Evolutionary conservation across 2,329 filamentous ascomycete species (phyloP).

Genomic region (Aspergillus nomiae): DNA sequence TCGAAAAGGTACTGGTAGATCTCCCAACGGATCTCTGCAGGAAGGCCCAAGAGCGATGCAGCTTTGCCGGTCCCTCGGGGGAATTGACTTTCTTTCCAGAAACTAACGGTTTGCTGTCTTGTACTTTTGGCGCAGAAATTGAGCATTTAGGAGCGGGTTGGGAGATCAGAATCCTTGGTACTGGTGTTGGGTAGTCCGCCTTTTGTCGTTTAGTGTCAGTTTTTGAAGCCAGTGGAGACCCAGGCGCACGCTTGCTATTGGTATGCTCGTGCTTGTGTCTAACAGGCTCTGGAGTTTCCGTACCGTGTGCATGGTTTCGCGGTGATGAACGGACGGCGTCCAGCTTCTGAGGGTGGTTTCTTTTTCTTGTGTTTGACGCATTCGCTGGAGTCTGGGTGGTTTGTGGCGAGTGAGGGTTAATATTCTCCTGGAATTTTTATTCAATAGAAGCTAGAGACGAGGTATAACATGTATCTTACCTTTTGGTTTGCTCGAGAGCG

Average conservation of each 20-base stretch:
- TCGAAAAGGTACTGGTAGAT: constrained; percentile 68
- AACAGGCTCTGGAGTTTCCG: not conserved
- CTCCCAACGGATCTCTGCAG: constrained; percentile 68
- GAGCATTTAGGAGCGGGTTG: not conserved
- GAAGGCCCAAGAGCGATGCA: constrained; percentile 67
- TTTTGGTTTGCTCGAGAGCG: not conserved
- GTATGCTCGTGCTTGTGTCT: not conserved
- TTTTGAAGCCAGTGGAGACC: not conserved
- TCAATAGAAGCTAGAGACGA: not conserved
- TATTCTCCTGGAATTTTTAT: not conserved
- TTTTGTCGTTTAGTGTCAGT: not conserved
- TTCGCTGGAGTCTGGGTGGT: not conserved
- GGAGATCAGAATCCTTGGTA: not conserved
- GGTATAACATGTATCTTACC: not conserved
- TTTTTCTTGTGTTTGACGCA: not conserved
- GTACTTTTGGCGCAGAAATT: not conserved
- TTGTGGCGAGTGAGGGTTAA: not conserved
- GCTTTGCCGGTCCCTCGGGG: not conserved
- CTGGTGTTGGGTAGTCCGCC: not conserved
- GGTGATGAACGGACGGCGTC: not conserved
- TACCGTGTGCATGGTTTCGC: not conserved
- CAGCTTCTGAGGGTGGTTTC: not conserved
- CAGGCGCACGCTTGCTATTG: not conserved
- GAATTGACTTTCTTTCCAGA: too few species aligned
- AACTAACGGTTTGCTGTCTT: not conserved